Base-by-base conservation (phyloP, 768 basidiomycete species). In the Leccinum imitatum region DNA sequence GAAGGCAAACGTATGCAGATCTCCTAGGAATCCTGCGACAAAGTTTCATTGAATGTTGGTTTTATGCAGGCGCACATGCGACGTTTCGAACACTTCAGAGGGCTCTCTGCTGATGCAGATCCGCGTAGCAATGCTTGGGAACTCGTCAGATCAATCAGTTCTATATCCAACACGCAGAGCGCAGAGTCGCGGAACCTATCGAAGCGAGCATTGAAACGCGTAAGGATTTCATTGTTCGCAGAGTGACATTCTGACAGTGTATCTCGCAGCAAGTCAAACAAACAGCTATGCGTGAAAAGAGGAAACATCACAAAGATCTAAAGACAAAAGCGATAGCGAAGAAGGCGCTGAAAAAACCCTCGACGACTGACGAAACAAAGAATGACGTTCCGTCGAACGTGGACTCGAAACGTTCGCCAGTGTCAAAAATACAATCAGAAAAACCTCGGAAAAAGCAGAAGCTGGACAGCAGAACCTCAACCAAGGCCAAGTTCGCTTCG, bases 161-260 rank as follows among this genome's bases (percentile, higher is more conserved):
- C 60, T 13, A 21, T 59, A 31, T 50, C 60, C 4, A 19, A 30
- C 15, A 14, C 47, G 41, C 65, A 51, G 19, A 54, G 6, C 2
- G 41, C 21, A 19, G 58, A 54, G 27, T 60, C 69, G 8, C 63
- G 66, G 64, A 35, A 70, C 62, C 46, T 71, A 63, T 90, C 88
- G 2, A 89, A 84, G 65, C 81, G 88, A 53, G 82, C 82, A 4
- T 73, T 82, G 61, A 90, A 87, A 71, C 80, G 84, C 73, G 90
- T 87, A 65, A 23, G 79, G n/a, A 19, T 13, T 48, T 4, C 59
- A 41, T 51, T 41, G 47, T 47, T 46, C 13, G n/a, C 23, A 11
- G 17, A 35, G 3, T 7, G 17, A 31, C 44, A 39, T 41, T 10
- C 30, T 59, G 48, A 61, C 35, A 17, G 37, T 27, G 50, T 27